These are phyloP conservation scores for Podaxis rugospora DNA, from an alignment of 768 basidiomycete genomes.

Conservation along the genomic window DNA sequence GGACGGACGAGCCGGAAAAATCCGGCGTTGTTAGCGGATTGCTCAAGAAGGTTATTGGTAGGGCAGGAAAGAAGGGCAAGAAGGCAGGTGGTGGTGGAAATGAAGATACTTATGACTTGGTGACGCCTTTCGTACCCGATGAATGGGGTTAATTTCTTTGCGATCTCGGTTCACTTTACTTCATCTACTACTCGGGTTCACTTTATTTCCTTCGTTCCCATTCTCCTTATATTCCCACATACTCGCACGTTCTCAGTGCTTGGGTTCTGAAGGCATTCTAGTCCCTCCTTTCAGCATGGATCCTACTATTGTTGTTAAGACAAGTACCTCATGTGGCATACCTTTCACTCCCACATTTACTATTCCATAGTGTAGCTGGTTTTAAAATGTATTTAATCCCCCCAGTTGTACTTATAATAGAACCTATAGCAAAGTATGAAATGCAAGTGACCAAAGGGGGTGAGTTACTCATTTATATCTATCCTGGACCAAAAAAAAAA, in stretches of 20 bases:
- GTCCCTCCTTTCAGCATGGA: not conserved
- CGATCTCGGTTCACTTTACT: not conserved
- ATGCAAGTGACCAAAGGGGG: not conserved
- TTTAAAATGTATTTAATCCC: not conserved
- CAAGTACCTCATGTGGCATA: not conserved
- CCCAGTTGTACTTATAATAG: not conserved
- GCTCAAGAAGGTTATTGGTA: constrained; percentile 60
- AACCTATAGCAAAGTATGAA: not conserved
- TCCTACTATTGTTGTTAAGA: not conserved
- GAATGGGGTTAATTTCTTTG: constrained; percentile 52
- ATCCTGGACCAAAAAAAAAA: too few species aligned
- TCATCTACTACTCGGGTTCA: not conserved
- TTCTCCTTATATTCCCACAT: not conserved
- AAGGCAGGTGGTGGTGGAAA: constrained; percentile 58
- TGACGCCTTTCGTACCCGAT: constrained; percentile 77
- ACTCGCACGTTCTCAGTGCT: not conserved
- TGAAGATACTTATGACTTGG: constrained; percentile 76
- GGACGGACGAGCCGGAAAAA: constrained; percentile 28
- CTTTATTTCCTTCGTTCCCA: constrained; percentile 1
- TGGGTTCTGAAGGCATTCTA: not conserved
- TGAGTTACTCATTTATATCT: not conserved
- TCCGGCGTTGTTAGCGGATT: constrained; percentile 40
- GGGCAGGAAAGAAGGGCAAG: constrained; percentile 36
- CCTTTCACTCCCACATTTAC: not conserved
- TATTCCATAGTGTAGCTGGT: not conserved